Percentiles rank a stretch among this genome's conserved stretches.
Evolutionary conservation across 257 asterid species (phyloP).

Genomic region (Fraxinus cuspidata): DNA sequence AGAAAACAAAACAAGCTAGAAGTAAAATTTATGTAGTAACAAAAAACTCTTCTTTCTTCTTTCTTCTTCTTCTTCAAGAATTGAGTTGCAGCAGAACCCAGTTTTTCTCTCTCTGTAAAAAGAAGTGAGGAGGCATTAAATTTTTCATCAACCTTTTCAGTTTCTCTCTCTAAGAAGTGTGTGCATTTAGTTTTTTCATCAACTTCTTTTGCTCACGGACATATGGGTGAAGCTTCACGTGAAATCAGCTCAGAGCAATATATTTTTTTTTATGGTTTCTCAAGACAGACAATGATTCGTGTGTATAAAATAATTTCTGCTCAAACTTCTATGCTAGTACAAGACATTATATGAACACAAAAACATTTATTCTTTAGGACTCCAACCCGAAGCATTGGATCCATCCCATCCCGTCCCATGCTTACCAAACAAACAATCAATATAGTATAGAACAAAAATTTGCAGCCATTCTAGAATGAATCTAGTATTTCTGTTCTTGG

Average conservation of each 20-base stretch:
- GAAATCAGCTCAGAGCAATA: conserved; percentile 30
- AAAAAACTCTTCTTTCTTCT: conserved; percentile 35
- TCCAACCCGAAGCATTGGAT: not conserved
- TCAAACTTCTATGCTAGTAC: conserved; percentile 9
- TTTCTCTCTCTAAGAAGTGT: conserved; percentile 26
- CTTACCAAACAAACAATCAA: not conserved
- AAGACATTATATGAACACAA: conserved; percentile 6
- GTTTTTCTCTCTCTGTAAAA: conserved; percentile 14
- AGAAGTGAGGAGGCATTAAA: conserved; percentile 13
- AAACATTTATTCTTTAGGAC: conserved; percentile 1
- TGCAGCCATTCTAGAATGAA: not conserved
- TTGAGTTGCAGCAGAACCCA: conserved; percentile 5
- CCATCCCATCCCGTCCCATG: not conserved
- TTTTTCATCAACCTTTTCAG: conserved; percentile 4
- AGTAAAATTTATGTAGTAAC: conserved; percentile 34
- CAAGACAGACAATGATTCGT: conserved; percentile 27
- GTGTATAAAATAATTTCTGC: not conserved
- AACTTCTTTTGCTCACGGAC: conserved; percentile 27
- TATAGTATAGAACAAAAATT: too few species aligned
- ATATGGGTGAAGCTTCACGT: conserved; percentile 42
- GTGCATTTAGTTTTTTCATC: conserved; percentile 24
- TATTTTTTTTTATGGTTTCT: not conserved
- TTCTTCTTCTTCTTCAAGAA: conserved; percentile 22
- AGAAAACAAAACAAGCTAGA: conserved; percentile 21
- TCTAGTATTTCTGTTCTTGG: not conserved